phyloP scores from a whole-genome alignment of 1,284 basidiomycete species.

The Boletus smithii region DNA sequence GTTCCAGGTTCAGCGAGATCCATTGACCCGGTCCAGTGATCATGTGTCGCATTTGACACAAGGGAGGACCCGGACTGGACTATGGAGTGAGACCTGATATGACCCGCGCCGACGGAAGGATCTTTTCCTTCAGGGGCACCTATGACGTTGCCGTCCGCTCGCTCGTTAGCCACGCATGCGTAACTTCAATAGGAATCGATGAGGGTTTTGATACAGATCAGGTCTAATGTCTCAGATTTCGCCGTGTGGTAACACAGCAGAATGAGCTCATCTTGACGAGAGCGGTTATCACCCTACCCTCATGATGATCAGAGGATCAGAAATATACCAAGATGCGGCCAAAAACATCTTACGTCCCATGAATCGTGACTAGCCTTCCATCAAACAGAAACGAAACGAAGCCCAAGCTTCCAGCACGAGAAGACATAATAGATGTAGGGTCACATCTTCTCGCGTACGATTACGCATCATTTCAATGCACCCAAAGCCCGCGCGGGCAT shows the following conservation, averaged over 20 bases:
- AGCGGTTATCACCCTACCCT: not conserved
- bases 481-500: not conserved
- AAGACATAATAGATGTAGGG: not conserved
- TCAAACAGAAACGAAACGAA: not conserved
- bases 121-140: conserved; percentile 9
- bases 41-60: not conserved
- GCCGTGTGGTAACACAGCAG: not conserved
- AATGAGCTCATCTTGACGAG: not conserved
- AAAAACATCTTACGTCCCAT: not conserved
- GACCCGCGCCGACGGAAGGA: conserved; percentile 23
- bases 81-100: conserved; percentile 1
- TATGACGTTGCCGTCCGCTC: not conserved
- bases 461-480: not conserved
- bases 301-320: not conserved
- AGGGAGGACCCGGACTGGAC: not conserved
- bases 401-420: not conserved
- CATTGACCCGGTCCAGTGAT: not conserved
- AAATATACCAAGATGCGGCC: not conserved
- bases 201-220: too few relatives aligned
- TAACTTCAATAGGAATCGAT: not conserved
- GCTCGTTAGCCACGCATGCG: not conserved
- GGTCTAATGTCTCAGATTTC: not conserved
- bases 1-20: too few relatives aligned
- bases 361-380: not conserved
- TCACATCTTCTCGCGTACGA: not conserved